Percentiles rank a stretch among this genome's conserved stretches.
phyloP scores from a whole-genome alignment of 352 stramenopile species.

The Globisporangium uncinulatum region DNA sequence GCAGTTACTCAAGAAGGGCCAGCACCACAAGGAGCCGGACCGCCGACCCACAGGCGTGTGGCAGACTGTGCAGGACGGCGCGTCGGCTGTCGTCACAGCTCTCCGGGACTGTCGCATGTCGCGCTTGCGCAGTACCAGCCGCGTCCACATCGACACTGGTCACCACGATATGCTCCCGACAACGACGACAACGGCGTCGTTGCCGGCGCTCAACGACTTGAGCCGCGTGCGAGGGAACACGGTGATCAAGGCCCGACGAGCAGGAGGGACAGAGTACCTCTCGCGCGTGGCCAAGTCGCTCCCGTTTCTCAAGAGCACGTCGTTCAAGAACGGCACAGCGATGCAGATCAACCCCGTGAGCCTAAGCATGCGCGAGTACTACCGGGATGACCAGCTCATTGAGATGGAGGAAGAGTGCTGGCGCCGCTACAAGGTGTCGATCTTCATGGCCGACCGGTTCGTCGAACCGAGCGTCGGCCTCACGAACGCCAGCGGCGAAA shows the following conservation, averaged over 20 bases:
- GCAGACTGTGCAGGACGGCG: constrained; percentile 1
- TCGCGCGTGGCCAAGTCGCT: constrained; percentile 13
- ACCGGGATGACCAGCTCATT: constrained; percentile 31
- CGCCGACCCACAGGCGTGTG: background rate
- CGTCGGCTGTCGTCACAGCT: background rate
- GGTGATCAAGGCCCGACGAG: constrained; percentile 6
- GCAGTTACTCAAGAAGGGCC: constrained; percentile 27
- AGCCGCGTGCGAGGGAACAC: background rate
- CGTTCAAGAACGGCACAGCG: constrained; percentile 44
- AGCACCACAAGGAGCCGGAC: constrained; percentile 5
- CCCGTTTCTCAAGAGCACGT: constrained; percentile 25
- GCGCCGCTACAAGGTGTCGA: constrained; percentile 61
- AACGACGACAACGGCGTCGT: background rate
- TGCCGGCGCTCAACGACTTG: background rate
- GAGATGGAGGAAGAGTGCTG: constrained; percentile 74
- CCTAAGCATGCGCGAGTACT: constrained; percentile 42
- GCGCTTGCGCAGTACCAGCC: constrained; percentile 6
- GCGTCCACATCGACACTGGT: constrained; percentile 7
- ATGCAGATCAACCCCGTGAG: constrained; percentile 53
- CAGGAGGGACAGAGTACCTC: constrained; percentile 9
- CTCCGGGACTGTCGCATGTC: background rate
- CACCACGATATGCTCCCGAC: background rate
- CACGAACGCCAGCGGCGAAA: background rate
- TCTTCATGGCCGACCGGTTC: constrained; percentile 48
- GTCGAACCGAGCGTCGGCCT: background rate